Evolutionary conservation across 2,329 filamentous ascomycete species (phyloP), one percentile per base, ranked within the genome.

Genomic region (Purpureocillium lavendulum): DNA sequence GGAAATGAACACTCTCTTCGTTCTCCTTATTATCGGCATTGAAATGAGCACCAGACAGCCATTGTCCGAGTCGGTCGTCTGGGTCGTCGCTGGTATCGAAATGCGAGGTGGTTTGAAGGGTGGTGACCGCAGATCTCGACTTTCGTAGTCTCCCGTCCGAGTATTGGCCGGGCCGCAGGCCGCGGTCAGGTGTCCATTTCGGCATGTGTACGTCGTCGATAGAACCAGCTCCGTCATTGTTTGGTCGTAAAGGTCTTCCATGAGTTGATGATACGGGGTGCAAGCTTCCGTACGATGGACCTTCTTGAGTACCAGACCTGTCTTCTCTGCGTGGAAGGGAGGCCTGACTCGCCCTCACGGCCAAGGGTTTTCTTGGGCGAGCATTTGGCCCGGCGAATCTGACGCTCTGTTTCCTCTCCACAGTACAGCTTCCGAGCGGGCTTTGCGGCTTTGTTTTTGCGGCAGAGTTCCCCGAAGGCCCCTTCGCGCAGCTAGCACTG

Each of bases 41-140:
- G 34, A 40, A 29, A 3, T 36, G 38, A 33, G 53, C 38, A 33
- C 40, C 9, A n/a, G 34, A 34, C 17, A 42, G 15, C 21, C 44
- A 46, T 14, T 36, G 26, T 17, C 36, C 44, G 30, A 35, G 33
- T 15, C 38, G 43, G 4, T 46, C 38, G n/a, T 39, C 31, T 16
- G 42, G 36, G 10, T 24, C 38, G 2, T 38, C 31, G 30, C 35
- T 38, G 13, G 30, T 17, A 9, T 35, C 40, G 15, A 40, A 40
- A 2, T 30, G 44, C 32, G 38, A 37, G 41, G 14, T 44, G 34
- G 32, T 48, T 44, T 26, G 41, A 39, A 16, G 49, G 41, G 60
- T 54, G 10, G 60, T 57, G 44, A 73, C 65, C 70, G 77, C 71
- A 0, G 76, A 80, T 42, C 62, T 70, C 1, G 75, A 75, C 49